A percentile compares a stretch with the other conserved stretches of the same genome.
Evolutionary conservation across 2,329 filamentous ascomycete species (phyloP).

Genomic region (Aspergillus tubingensis): DNA sequence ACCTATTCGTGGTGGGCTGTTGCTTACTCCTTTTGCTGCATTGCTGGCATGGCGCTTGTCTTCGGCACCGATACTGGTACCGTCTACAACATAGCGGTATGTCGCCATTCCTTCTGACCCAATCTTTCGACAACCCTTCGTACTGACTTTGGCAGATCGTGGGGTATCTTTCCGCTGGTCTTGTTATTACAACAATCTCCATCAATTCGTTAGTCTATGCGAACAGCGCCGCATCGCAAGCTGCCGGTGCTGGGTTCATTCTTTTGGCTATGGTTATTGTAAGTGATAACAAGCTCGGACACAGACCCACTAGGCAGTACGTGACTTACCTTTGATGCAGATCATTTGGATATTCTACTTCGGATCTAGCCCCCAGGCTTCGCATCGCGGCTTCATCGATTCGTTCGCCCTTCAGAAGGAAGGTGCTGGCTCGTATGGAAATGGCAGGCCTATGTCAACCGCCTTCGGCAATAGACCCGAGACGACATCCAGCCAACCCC

Average conservation of each 20-base stretch:
- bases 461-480: slow-evolving; percentile 76
- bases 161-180: slow-evolving; percentile 78
- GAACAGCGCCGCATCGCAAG: slow-evolving; percentile 69
- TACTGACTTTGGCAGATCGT: slow-evolving; percentile 62
- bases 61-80: slow-evolving; percentile 81
- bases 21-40: slow-evolving; percentile 81
- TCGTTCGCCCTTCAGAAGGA: slow-evolving; percentile 95
- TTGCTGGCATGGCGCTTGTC: slow-evolving; percentile 76
- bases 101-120: slow-evolving; percentile 24
- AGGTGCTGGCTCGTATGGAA: slow-evolving; percentile 58
- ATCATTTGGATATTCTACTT: slow-evolving; percentile 99
- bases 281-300: slow-evolving; percentile 41
- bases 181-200: slow-evolving; percentile 82
- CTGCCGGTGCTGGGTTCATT: slow-evolving; percentile 89
- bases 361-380: slow-evolving; percentile 83
- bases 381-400: slow-evolving; percentile 87
- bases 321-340: slow-evolving; percentile 51
- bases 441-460: slow-evolving; percentile 70
- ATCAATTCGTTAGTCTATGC: slow-evolving; percentile 86
- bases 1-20: slow-evolving; percentile 92
- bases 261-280: slow-evolving; percentile 90
- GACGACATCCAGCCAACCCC: slow-evolving; percentile 72
- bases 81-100: slow-evolving; percentile 84
- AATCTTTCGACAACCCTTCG: neutral
- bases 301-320: neutral